These are phyloP conservation scores for Dendrothele bispora DNA, from an alignment of 768 basidiomycete species.

Conservation along the genomic window DNA sequence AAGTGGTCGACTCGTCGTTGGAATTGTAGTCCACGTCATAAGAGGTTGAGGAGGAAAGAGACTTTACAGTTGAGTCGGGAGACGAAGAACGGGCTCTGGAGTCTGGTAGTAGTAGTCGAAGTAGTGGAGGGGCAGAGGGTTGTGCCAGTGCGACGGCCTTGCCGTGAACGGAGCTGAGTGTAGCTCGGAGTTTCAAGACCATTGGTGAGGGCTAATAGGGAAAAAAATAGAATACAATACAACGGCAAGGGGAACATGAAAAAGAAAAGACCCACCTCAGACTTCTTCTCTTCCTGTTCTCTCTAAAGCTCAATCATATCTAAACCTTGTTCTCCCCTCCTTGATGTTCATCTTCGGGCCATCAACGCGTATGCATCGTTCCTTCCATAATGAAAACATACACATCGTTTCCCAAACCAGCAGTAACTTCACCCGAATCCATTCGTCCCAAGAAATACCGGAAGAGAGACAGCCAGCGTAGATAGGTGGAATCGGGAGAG, in stretches of 20 bases:
- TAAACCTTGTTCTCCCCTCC: slow-evolving; percentile 1
- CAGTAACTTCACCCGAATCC: too few species aligned
- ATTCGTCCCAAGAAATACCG: slow-evolving; percentile 1
- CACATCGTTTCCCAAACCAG: not conserved
- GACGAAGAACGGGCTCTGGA: too few species aligned
- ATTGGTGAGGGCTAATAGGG: too few species aligned
- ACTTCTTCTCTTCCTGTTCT: not conserved
- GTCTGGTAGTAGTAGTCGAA: too few species aligned
- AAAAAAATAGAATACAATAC: too few species aligned
- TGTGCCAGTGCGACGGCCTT: not conserved
- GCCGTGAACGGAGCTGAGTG: slow-evolving; percentile 2
- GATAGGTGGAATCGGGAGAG: slow-evolving; percentile 3
- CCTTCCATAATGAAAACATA: slow-evolving; percentile 5
- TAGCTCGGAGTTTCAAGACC: slow-evolving; percentile 1
- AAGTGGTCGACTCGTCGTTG: slow-evolving; percentile 2
- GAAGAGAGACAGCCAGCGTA: slow-evolving; percentile 6
- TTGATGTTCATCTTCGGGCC: too few species aligned
- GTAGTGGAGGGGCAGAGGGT: not conserved
- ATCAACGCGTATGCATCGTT: slow-evolving; percentile 1
- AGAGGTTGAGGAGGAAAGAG: not conserved
- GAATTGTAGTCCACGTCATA: slow-evolving; percentile 4
- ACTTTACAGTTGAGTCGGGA: too few species aligned
- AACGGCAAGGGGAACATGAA: too few species aligned
- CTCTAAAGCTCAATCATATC: not conserved
- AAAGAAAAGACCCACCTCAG: too few species aligned